Conservation (phyloP, 192 early-diverging fungal genomes). For the Mortierella claussenii region DNA sequence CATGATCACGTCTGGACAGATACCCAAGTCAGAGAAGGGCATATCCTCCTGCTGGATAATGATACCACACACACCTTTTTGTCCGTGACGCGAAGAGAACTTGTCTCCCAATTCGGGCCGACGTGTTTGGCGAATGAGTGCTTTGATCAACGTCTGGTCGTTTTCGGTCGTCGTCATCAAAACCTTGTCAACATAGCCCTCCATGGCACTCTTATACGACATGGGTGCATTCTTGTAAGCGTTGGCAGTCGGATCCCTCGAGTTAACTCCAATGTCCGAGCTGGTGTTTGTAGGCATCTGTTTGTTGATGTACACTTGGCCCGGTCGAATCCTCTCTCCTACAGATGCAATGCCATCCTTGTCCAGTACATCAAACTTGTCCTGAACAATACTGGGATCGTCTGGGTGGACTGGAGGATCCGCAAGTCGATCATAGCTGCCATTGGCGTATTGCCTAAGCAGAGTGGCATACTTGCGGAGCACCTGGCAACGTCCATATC, state of each 20-base stretch:
- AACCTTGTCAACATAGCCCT: constrained; percentile 93
- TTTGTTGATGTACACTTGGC: constrained; percentile 85
- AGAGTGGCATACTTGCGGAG: constrained; percentile 90
- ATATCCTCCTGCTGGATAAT: constrained; percentile 98
- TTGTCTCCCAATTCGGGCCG: constrained; percentile 98
- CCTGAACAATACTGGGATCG: constrained; percentile 50
- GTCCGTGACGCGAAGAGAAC: constrained; percentile 97
- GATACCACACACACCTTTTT: constrained; percentile 96
- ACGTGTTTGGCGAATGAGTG: constrained; percentile 89
- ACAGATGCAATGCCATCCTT: constrained; percentile 91
- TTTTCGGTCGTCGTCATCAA: constrained; percentile 92
- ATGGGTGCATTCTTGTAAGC: constrained; percentile 79
- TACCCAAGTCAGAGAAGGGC: constrained; percentile 93
- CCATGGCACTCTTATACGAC: constrained; percentile 90
- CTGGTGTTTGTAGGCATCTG: constrained; percentile 84
- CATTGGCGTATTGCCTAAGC: constrained; percentile 90
- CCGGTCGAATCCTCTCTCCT: constrained; percentile 79
- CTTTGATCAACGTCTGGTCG: constrained; percentile 93
- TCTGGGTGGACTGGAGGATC: constrained; percentile 64
- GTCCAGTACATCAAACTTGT: constrained; percentile 79
- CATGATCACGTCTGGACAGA: constrained; percentile 98
- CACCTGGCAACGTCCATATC: constrained; percentile 95
- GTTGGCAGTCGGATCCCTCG: constrained; percentile 56
- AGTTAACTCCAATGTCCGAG: constrained; percentile 63
- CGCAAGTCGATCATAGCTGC: constrained; percentile 81